Evolutionary conservation across 495 filamentous ascomycete genomes (phyloP), one percentile per base, ranked within the genome.

Genomic region (Parmelia sp.): DNA sequence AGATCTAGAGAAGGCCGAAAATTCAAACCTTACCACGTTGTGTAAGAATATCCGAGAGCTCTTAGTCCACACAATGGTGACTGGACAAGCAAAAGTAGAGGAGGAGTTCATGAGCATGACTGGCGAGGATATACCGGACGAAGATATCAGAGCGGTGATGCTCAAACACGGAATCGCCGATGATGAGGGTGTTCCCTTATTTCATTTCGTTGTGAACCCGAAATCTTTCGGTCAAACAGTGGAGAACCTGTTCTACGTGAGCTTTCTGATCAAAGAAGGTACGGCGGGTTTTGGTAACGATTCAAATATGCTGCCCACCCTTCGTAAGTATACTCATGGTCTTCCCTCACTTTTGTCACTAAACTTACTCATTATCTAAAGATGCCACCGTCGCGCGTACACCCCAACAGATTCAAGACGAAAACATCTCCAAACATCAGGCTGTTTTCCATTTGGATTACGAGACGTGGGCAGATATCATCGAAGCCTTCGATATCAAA

Each of bases 181-280:
- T 12, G 84, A 84, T 47, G 87, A 85, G 0, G 88, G 87, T 8
- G 78, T 96, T 3, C 83, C 86, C 21, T 76, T 97, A 14, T 87
- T 96, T 73, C 81, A 84, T 47, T 96, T 96, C 67, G 90, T 90
- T 39, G 79, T 97, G 64, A 96, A 99, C 67, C 93, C 94, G 5
- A 73, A 74, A 1, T 95, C 90, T 1, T 99, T 97, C 70, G 91
- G 92, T 0, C 95, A 99, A 76, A 97, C 90, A 3, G 84, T 97
- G 5, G 94, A 99, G 74, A 99, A 99, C 73, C 75, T 99, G 69
- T 99, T 99, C 75, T 97, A 97, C 71, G 81, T 96, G 64, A 93
- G 89, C 72, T 99, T 99, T 74, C 76, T 99, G 62, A 91, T 97
- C 62, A 85, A 87, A 60, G 95, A 99, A 73, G 92, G 93, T 10